A percentile compares a stretch with the other conserved stretches of the same genome.
These are phyloP conservation scores for Leptographium flavum DNA, from an alignment of 2,329 filamentous ascomycete species.

Conservation along the genomic window DNA sequence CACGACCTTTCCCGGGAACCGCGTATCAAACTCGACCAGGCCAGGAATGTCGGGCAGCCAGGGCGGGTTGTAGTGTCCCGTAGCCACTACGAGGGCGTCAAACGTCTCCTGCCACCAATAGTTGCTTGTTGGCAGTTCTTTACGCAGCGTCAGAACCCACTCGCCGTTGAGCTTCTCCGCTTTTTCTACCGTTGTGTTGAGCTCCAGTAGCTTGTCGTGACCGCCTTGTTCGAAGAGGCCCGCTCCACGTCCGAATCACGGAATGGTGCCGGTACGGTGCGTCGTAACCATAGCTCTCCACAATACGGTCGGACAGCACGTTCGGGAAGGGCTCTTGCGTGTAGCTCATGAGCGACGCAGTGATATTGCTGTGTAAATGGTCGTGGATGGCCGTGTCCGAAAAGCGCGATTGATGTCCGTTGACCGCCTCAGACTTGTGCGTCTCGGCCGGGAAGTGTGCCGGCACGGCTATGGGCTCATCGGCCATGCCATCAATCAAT, in stretches of 20 bases:
- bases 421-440: not conserved
- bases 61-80: constrained; percentile 44
- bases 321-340: not conserved
- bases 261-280: too few relatives aligned
- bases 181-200: not conserved
- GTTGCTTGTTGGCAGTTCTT: not conserved
- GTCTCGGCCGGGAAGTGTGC: not conserved
- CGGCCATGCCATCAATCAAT: not conserved
- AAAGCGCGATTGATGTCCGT: too few relatives aligned
- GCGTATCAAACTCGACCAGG: constrained; percentile 39
- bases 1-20: constrained; percentile 35
- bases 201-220: not conserved
- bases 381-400: not conserved
- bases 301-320: too few relatives aligned
- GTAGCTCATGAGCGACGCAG: not conserved
- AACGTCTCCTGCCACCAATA: not conserved
- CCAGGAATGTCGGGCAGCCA: constrained; percentile 46
- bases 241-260: not conserved
- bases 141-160: not conserved
- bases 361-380: not conserved
- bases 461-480: not conserved
- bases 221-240: not conserved
- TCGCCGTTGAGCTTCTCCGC: not conserved
- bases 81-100: not conserved
- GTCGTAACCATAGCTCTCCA: too few relatives aligned